Base-by-base conservation (phyloP, 495 filamentous ascomycete genomes). In the Arthonia radiata region DNA sequence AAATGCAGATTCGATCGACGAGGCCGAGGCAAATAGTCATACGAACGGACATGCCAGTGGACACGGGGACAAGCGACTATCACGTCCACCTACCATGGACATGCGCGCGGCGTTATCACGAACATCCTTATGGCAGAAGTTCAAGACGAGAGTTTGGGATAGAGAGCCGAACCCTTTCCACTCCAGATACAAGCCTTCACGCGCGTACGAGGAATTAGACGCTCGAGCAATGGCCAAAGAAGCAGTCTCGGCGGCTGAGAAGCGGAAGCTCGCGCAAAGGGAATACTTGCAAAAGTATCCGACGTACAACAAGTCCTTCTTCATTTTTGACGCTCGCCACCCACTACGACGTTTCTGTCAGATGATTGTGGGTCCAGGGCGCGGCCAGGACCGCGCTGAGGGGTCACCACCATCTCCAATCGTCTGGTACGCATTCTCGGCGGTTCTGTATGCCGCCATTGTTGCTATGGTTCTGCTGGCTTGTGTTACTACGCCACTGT, bases 401-500 rank as follows among this genome's bases (percentile, higher is more conserved):
- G 86, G 86, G 12, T 64, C 80, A 0, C 64, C 72, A 30, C 86
- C 86, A 2, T 78, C 83, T 36, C 80, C 73, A 32, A 65, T 70
- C 2, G 53, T 89, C 8, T 94, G 89, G 78, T 92, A 89, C 41
- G 50, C 62, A 4, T 93, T 99, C 43, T 93, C 89, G 1, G 75
- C 73, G 5, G 69, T 99, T 30, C 77, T 94, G 34, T 99, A 99
- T 40, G 69, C 71, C 5, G 72, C 79, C 16, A 93, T 99, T 31
- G 75, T 94, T 25, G 76, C 79, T 24, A 94, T 99, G 86, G 86
- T 99, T 11, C 41, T 94, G 17, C 62, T 99, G 24, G 86, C 86
- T 18, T 94, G 86, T 40, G 54, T 93, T 30, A 92, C 83, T 6
- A 99, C 86, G 3, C 86, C 86, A 1, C 53, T 94, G 11, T 94